Base-by-base conservation (phyloP, 306 rosid genomes). In the Citrullus colocynthis region DNA sequence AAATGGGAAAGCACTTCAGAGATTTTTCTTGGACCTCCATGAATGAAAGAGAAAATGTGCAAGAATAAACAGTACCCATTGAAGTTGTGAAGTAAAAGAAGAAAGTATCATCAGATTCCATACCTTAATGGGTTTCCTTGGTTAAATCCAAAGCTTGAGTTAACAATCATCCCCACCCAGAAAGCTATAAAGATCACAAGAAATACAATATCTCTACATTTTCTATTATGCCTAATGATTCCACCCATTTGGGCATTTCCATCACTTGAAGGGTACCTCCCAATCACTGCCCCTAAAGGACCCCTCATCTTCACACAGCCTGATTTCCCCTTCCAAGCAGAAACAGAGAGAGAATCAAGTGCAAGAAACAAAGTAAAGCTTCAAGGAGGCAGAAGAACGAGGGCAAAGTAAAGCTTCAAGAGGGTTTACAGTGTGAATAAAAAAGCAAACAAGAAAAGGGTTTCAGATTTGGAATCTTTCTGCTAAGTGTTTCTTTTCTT, bases 141-240 rank as follows among this genome's bases (percentile, higher is more conserved):
- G 85, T 94, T 89, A 82, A 91, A 94, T 61, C 87, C 98, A 79
- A 94, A 91, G 93, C 98, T 94, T 41, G 98, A 94, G 87, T 94
- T 94, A 18, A 94, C 97, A 81, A 94, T 92, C 96, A 94, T 94
- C 37, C 93, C 93, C 44, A 94, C 79, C 97, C 97, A 94, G 89
- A 94, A 91, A 21, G 98, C 96, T 13, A 88, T 83, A 52, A 94
- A 94, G 89, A 90, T 84, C 24, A 91, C 80, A 37, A 94, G 91
- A 80, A 86, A 91, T 54, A 80, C 84, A 80, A 94, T 70, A 80
- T 94, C 98, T 77, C 91, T 87, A 83, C 98, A 94, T 88, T 91
- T 91, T 76, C 98, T 84, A 80, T 91, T 90, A 76, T 86, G 96
- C 79, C 87, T 88, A 34, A 94, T 94, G 84, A 94, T 89, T 81